A percentile compares a stretch with the other conserved stretches of the same genome.
Conservation (phyloP, 768 basidiomycete species). For the Rhizopogon vulgaris region DNA sequence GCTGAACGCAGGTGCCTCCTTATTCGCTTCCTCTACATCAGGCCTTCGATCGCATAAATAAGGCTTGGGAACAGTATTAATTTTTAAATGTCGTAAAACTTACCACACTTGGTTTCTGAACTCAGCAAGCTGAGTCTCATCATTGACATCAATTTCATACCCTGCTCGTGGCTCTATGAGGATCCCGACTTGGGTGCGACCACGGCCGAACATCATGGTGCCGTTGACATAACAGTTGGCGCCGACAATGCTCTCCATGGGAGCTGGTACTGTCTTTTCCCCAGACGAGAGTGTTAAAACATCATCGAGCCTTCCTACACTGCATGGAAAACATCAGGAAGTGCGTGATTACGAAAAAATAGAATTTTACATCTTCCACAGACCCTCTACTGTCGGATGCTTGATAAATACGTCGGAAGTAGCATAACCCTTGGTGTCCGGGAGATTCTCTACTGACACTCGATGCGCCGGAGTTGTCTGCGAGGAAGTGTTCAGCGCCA, state of each 20-base stretch:
- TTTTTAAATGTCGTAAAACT: too few relatives aligned
- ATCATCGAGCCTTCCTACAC: slow-evolving; percentile 29
- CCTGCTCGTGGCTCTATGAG: slow-evolving; percentile 22
- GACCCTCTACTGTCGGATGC: slow-evolving; percentile 35
- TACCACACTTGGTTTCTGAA: slow-evolving; percentile 29
- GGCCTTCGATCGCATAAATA: slow-evolving; percentile 27
- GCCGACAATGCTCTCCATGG: slow-evolving; percentile 22
- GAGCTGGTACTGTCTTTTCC: slow-evolving; percentile 19
- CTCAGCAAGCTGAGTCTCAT: slow-evolving; percentile 17
- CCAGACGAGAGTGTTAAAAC: slow-evolving; percentile 24
- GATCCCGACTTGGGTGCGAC: slow-evolving; percentile 25
- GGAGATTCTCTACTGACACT: slow-evolving; percentile 26
- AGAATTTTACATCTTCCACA: slow-evolving; percentile 27
- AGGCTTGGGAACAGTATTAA: too few relatives aligned
- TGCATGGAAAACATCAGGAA: not conserved
- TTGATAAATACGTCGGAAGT: slow-evolving; percentile 38
- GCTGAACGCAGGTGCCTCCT: slow-evolving; percentile 34
- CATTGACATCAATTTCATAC: slow-evolving; percentile 12
- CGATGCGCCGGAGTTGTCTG: slow-evolving; percentile 3
- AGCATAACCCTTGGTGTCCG: slow-evolving; percentile 34
- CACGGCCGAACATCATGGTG: slow-evolving; percentile 29
- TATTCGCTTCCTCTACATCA: slow-evolving; percentile 39
- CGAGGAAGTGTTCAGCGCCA: not conserved
- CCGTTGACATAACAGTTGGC: slow-evolving; percentile 16
- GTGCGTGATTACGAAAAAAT: not conserved